These are phyloP conservation scores for Bryopsis sp. DNA, from an alignment of 139 green algal genomes.

Conservation along the genomic window DNA sequence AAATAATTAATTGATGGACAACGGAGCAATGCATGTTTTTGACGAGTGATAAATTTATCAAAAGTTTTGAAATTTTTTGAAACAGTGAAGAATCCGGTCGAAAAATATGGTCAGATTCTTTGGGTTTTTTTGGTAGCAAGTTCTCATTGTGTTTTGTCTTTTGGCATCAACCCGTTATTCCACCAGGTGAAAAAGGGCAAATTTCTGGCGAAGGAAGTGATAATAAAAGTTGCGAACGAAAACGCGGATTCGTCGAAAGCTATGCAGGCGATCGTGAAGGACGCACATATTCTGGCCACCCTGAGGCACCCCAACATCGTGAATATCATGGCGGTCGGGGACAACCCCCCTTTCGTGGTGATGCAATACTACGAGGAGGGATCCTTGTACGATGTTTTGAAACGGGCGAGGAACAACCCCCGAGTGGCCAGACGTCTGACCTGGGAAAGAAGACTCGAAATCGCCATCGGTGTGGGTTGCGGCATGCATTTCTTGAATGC, in stretches of 20 bases:
- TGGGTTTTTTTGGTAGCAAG: no score
- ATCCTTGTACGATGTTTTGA: conserved; percentile 47
- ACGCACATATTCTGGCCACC: conserved; percentile 18
- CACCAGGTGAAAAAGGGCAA: conserved; percentile 10
- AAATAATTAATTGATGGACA: no score
- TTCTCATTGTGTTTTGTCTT: no score
- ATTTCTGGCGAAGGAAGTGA: conserved; percentile 16
- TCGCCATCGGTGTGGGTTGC: conserved; percentile 16
- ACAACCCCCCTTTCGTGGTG: conserved; percentile 50
- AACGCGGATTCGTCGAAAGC: neutral
- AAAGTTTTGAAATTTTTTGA: no score
- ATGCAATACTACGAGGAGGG: conserved; percentile 57
- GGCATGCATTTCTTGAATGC: conserved; percentile 19
- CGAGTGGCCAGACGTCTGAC: neutral
- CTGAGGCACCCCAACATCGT: conserved; percentile 18
- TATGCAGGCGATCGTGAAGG: conserved; percentile 16
- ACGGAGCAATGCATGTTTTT: no score
- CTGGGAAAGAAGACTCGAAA: conserved; percentile 10
- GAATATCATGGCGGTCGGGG: conserved; percentile 28
- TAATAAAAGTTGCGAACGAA: conserved; percentile 17
- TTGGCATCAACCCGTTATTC: no score
- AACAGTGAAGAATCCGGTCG: no score
- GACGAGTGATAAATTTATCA: no score
- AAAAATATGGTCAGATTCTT: no score
- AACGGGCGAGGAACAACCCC: neutral